A percentile compares a stretch with the other conserved stretches of the same genome.
phyloP scores from a whole-genome alignment of 164 flowering plant species.

The Annona cherimola region DNA sequence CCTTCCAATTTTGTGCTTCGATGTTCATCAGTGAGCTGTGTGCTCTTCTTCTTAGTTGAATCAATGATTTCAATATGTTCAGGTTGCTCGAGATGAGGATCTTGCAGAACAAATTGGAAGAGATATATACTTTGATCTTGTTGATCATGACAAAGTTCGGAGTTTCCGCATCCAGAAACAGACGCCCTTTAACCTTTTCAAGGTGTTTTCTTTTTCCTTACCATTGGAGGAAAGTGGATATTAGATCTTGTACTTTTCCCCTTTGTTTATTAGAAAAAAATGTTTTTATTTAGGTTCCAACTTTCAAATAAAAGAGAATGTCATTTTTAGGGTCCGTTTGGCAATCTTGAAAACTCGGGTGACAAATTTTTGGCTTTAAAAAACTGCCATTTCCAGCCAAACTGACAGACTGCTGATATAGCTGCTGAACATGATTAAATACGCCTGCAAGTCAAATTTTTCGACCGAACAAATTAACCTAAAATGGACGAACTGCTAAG shows the following conservation, averaged over 20 bases:
- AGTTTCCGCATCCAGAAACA: slow-evolving; percentile 76
- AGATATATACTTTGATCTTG: slow-evolving; percentile 79
- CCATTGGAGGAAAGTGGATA: background rate
- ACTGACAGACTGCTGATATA: no score
- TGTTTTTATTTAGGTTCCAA: no score
- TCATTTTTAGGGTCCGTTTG: no score
- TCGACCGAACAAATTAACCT: no score
- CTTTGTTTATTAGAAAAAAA: background rate
- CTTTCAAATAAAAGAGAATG: no score
- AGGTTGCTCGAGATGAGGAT: slow-evolving; percentile 83
- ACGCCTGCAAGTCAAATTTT: no score
- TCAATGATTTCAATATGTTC: slow-evolving; percentile 6
- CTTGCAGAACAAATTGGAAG: slow-evolving; percentile 71
- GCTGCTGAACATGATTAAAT: no score
- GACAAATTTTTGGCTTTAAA: no score
- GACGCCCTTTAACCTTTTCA: slow-evolving; percentile 51
- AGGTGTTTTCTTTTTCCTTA: slow-evolving; percentile 30
- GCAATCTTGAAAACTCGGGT: no score
- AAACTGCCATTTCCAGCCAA: no score
- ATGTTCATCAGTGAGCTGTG: background rate
- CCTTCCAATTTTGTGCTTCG: background rate
- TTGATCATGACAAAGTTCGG: slow-evolving; percentile 83
- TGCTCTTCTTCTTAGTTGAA: background rate
- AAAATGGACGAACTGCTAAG: no score
- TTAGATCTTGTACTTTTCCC: background rate